Conservation (phyloP, 495 filamentous ascomycete species). For the Neurospora sp. region DNA sequence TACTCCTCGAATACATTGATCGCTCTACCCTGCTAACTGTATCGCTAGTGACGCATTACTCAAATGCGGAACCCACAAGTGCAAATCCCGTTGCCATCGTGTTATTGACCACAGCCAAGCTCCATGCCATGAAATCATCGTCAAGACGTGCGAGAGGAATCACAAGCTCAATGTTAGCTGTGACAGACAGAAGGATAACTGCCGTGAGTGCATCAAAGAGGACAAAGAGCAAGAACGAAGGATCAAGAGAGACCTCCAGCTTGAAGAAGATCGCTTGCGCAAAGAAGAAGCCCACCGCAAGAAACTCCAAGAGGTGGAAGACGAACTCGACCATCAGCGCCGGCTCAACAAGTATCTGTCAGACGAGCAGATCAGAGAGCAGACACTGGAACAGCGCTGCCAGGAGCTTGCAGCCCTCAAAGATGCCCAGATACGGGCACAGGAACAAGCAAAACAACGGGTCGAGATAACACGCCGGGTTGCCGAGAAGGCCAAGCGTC, state of each 20-base stretch:
- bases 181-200: conserved; percentile 21
- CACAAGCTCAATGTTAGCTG: conserved; percentile 36
- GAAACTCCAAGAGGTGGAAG: conserved; percentile 44
- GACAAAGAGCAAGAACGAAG: conserved; percentile 35
- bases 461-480: neutral
- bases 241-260: conserved; percentile 40
- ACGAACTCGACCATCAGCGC: conserved; percentile 46
- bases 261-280: conserved; percentile 41
- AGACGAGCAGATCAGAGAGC: conserved; percentile 35
- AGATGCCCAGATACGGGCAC: conserved; percentile 3
- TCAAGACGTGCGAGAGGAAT: conserved; percentile 39
- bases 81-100: conserved; percentile 54
- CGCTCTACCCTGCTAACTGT: neutral
- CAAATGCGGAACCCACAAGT: conserved; percentile 53
- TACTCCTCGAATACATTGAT: too few species aligned
- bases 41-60: conserved; percentile 38
- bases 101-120: conserved; percentile 57
- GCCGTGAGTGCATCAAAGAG: conserved; percentile 43
- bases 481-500: neutral
- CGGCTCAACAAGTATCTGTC: conserved; percentile 34
- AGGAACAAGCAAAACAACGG: conserved; percentile 8
- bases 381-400: conserved; percentile 33
- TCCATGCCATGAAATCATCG: conserved; percentile 39
- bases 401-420: conserved; percentile 19
- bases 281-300: conserved; percentile 41